phyloP scores from a whole-genome alignment of 2,329 filamentous ascomycete species.

The Colletotrichum gigasporum region DNA sequence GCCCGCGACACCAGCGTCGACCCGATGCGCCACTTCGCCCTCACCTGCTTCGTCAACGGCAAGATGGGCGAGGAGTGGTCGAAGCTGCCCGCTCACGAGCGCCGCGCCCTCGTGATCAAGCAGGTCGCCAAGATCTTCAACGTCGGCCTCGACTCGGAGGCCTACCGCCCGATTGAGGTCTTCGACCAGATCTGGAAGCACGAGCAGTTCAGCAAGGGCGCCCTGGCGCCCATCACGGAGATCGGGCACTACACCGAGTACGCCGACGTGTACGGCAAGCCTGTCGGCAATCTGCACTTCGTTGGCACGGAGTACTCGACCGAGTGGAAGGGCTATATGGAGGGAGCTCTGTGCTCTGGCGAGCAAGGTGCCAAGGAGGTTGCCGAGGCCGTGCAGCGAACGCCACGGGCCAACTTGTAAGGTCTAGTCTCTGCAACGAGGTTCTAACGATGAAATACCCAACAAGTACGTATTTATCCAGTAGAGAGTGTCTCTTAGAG shows the following conservation, averaged over 20 bases:
- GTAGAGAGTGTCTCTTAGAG: neutral
- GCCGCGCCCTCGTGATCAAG: slow-evolving; percentile 42
- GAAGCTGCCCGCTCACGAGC: slow-evolving; percentile 37
- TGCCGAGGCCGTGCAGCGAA: slow-evolving; percentile 31
- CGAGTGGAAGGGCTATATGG: slow-evolving; percentile 63
- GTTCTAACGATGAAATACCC: too few species aligned
- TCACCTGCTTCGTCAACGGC: slow-evolving; percentile 55
- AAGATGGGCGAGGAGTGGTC: slow-evolving; percentile 46
- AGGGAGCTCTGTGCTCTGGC: slow-evolving; percentile 57
- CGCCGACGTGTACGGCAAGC: slow-evolving; percentile 41
- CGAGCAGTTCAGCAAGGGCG: slow-evolving; percentile 44
- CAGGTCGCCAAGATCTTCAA: slow-evolving; percentile 44
- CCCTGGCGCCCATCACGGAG: slow-evolving; percentile 43
- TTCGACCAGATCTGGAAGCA: slow-evolving; percentile 46
- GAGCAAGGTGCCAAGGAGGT: slow-evolving; percentile 53
- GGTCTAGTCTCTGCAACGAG: too few species aligned
- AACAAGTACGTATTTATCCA: neutral
- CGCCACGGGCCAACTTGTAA: neutral
- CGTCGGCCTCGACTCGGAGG: slow-evolving; percentile 33
- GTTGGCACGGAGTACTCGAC: slow-evolving; percentile 58
- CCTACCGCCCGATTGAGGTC: slow-evolving; percentile 38
- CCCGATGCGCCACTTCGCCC: slow-evolving; percentile 38
- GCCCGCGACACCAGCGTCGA: slow-evolving; percentile 51
- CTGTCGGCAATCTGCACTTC: slow-evolving; percentile 55
- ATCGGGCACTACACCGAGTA: slow-evolving; percentile 42